These are phyloP conservation scores for Gomphus bonarii DNA, from an alignment of 1,284 basidiomycete species.

Conservation along the genomic window DNA sequence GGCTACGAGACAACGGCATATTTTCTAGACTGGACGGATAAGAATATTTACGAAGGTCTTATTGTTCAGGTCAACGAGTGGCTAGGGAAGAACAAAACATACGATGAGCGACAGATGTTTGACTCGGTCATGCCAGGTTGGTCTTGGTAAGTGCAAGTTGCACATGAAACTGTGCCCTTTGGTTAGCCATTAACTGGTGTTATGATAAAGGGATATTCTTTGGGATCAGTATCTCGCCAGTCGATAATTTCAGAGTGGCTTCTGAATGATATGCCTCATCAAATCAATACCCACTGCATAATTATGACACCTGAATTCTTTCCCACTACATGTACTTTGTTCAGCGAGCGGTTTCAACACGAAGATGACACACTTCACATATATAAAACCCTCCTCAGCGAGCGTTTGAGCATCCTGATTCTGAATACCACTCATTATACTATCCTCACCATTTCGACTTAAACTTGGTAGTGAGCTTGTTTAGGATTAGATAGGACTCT, in stretches of 20 bases:
- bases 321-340: no score
- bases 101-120: slow-evolving; percentile 25
- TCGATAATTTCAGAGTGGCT: background rate
- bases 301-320: no score
- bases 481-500: no score
- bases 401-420: no score
- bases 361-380: no score
- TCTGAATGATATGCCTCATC: background rate
- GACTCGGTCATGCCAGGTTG: slow-evolving; percentile 6
- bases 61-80: slow-evolving; percentile 43
- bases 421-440: no score
- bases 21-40: slow-evolving; percentile 64
- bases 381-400: no score
- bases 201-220: background rate
- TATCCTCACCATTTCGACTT: no score
- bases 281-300: no score
- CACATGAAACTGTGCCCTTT: background rate
- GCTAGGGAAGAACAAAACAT: slow-evolving; percentile 36
- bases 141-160: background rate
- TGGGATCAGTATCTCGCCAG: background rate
- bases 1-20: slow-evolving; percentile 62
- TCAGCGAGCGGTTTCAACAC: no score
- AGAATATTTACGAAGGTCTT: slow-evolving; percentile 40
- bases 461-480: no score
- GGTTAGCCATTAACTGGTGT: background rate